Conservation (phyloP, 2,329 filamentous ascomycete genomes). For the Monosporascus ibericus region DNA sequence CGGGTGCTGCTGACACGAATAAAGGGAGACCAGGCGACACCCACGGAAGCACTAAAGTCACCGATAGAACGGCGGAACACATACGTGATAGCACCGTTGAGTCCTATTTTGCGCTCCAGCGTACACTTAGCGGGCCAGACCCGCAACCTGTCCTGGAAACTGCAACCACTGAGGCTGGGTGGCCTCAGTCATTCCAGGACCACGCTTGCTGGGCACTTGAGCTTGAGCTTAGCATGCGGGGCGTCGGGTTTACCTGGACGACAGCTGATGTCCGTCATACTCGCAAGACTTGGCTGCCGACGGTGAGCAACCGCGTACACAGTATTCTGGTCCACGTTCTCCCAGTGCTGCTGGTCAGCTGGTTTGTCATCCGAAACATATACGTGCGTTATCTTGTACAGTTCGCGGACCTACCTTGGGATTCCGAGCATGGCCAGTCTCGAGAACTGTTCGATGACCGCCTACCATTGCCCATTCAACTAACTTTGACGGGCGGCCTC, state of each 20-base stretch:
- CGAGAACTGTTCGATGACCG: constrained; percentile 26
- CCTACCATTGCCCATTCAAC: constrained; percentile 26
- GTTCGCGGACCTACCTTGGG: constrained; percentile 1
- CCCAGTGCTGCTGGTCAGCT: constrained; percentile 29
- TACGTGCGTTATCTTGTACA: constrained; percentile 20
- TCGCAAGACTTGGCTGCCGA: constrained; percentile 35
- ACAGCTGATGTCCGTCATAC: constrained; percentile 38
- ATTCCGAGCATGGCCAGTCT: constrained; percentile 4
- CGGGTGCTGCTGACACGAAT: neutral
- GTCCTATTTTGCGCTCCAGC: constrained; percentile 11
- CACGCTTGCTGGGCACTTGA: constrained; percentile 38
- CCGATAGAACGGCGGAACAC: constrained; percentile 1
- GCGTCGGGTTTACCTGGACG: constrained; percentile 38
- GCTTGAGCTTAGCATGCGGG: constrained; percentile 36
- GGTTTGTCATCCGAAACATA: constrained; percentile 25
- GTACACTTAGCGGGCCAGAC: constrained; percentile 16
- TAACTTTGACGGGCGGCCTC: constrained; percentile 31
- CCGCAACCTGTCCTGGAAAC: constrained; percentile 29
- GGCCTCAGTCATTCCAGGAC: constrained; percentile 30
- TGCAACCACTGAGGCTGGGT: constrained; percentile 31
- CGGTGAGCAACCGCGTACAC: constrained; percentile 30
- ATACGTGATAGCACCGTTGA: constrained; percentile 3
- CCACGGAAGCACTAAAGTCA: neutral
- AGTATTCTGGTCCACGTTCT: constrained; percentile 31
- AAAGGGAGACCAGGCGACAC: constrained; percentile 1